These are phyloP conservation scores for Vaccinium macrocarpon DNA, from an alignment of 148 eudicot genomes.

Conservation along the genomic window DNA sequence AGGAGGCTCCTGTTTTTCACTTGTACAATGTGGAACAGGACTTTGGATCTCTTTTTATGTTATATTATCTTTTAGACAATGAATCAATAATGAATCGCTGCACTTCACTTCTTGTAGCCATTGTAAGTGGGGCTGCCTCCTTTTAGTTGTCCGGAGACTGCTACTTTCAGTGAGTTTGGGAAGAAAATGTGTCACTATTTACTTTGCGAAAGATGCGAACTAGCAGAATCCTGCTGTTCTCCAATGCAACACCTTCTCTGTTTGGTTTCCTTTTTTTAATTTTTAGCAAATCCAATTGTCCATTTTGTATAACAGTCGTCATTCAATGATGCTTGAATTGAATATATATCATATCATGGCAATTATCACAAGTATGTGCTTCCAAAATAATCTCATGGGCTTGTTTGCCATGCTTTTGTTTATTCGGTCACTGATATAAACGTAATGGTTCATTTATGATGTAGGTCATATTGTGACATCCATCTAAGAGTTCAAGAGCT, in stretches of 20 bases:
- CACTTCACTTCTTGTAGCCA: background rate
- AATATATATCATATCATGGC: background rate
- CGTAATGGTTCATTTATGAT: background rate
- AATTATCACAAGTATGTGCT: background rate
- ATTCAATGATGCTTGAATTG: background rate
- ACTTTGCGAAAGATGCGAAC: background rate
- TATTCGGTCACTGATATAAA: background rate
- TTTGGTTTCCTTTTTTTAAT: background rate
- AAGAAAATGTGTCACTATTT: background rate
- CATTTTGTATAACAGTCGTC: background rate
- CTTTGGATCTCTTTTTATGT: background rate
- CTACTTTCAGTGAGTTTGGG: background rate
- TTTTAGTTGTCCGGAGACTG: background rate
- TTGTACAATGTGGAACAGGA: background rate
- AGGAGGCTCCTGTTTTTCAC: background rate
- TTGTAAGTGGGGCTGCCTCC: background rate
- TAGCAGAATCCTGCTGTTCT: background rate
- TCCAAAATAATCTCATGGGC: background rate
- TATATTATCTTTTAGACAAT: background rate
- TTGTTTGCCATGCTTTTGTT: background rate
- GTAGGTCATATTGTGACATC: conserved; percentile 22
- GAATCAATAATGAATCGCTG: background rate
- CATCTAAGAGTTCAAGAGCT: conserved; percentile 15
- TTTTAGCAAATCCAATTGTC: background rate
- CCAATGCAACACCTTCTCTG: background rate